phyloP scores from a whole-genome alignment of 1,284 basidiomycete species.

The Cryptococcus sp. region DNA sequence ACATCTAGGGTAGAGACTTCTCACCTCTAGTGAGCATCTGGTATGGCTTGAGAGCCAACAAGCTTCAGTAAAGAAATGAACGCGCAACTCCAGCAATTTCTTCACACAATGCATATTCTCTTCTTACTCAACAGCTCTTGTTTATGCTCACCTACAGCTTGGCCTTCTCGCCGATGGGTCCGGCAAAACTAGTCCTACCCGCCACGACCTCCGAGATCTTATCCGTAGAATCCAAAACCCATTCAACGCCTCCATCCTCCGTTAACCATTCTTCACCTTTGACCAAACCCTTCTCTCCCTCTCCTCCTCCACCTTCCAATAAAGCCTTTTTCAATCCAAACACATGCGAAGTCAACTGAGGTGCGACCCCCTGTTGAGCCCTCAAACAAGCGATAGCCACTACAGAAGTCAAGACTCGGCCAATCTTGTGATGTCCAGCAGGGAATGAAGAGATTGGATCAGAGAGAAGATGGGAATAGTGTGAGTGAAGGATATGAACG shows the following conservation, averaged over 20 bases:
- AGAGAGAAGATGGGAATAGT: conserved; percentile 81
- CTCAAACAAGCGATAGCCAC: conserved; percentile 88
- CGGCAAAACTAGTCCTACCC: conserved; percentile 24
- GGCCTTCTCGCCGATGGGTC: conserved; percentile 2
- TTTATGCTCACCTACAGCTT: conserved; percentile 6
- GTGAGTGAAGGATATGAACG: conserved; percentile 85
- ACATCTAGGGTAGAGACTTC: no score
- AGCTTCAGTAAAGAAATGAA: no score
- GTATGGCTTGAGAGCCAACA: no score
- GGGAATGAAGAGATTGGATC: conserved; percentile 54
- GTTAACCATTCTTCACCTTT: conserved; percentile 73
- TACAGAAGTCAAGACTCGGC: conserved; percentile 78
- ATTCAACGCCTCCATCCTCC: conserved; percentile 84
- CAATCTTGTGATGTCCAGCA: conserved; percentile 49
- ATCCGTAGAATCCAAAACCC: conserved; percentile 86
- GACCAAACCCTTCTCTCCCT: conserved; percentile 52
- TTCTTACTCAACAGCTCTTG: no score
- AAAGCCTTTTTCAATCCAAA: conserved; percentile 66
- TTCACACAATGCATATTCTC: no score
- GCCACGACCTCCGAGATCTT: conserved; percentile 41
- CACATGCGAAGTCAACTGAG: conserved; percentile 86
- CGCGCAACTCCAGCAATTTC: no score
- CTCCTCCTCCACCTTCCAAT: conserved; percentile 60
- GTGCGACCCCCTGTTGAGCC: conserved; percentile 80
- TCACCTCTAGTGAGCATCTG: no score